A percentile compares a stretch with the other conserved stretches of the same genome.
phyloP scores from a whole-genome alignment of 176 grass and related monocot species.

The Olyra latifolia region DNA sequence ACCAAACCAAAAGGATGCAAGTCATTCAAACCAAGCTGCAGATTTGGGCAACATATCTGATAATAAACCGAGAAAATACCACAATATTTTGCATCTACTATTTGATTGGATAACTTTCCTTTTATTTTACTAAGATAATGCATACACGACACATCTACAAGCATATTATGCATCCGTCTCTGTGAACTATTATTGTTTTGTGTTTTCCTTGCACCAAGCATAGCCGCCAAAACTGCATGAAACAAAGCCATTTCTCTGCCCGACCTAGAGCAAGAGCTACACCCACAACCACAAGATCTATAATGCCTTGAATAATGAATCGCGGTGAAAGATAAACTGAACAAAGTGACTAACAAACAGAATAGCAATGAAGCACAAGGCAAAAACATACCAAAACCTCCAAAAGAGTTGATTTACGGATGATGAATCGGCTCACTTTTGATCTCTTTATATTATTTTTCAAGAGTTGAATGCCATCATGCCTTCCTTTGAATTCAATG shows the following conservation, averaged over 20 bases:
- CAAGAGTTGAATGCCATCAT: conserved; percentile 71
- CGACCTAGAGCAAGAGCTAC: not conserved
- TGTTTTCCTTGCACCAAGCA: conserved; percentile 5
- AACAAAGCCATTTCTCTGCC: conserved; percentile 3
- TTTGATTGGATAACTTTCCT: not conserved
- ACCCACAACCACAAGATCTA: not conserved
- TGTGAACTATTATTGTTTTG: not conserved
- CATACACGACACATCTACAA: not conserved
- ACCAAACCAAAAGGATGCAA: not conserved
- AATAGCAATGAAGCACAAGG: not conserved
- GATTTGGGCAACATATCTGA: not conserved
- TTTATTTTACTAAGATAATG: not conserved
- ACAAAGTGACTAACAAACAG: not conserved
- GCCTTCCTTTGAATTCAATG: conserved; percentile 85
- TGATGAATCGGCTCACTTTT: conserved; percentile 70
- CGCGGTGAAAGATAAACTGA: not conserved
- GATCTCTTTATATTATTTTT: conserved; percentile 85
- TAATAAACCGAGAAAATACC: not conserved
- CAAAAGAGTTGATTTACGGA: conserved; percentile 87
- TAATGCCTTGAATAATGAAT: not conserved
- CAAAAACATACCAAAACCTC: conserved; percentile 53
- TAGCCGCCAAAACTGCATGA: not conserved
- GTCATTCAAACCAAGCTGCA: not conserved
- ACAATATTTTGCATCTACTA: not conserved
- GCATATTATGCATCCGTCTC: not conserved